Evolutionary conservation across 805 yeast genomes (phyloP).

Genomic region (Schizosaccharomyces pombe): DNA sequence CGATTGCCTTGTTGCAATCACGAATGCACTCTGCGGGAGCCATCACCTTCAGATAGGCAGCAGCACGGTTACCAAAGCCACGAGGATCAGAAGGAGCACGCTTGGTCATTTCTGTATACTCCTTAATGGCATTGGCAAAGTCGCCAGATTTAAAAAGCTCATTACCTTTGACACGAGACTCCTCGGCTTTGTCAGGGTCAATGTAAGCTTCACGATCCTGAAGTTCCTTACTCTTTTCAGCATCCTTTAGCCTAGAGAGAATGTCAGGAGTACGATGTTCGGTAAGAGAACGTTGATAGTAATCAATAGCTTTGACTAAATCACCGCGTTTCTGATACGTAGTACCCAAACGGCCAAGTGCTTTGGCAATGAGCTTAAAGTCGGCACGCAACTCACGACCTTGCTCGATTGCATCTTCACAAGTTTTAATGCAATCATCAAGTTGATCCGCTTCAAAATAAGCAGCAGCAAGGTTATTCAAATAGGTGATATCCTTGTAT

Average conservation of each 20-base stretch:
- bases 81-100: constrained; percentile 94
- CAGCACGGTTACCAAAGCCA: constrained; percentile 95
- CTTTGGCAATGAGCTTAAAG: constrained; percentile 73
- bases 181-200: constrained; percentile 83
- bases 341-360: constrained; percentile 79
- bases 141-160: constrained; percentile 71
- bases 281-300: constrained; percentile 72
- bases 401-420: constrained; percentile 61
- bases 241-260: constrained; percentile 58
- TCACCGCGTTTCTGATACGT: constrained; percentile 55
- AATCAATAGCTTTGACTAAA: constrained; percentile 46
- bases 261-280: constrained; percentile 95
- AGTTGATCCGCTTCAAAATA: constrained; percentile 87
- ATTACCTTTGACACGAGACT: constrained; percentile 81
- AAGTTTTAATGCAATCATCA: constrained; percentile 61
- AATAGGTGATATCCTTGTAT: constrained; percentile 64
- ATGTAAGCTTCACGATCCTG: constrained; percentile 57
- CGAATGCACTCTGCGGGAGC: constrained; percentile 90
- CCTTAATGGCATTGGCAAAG: constrained; percentile 90
- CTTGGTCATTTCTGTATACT: constrained; percentile 85
- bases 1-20: constrained; percentile 79
- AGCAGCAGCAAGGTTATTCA: constrained; percentile 94
- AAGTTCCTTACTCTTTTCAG: constrained; percentile 67
- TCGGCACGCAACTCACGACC: constrained; percentile 82
- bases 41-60: constrained; percentile 79